Evolutionary conservation across 768 basidiomycete species (phyloP).

Genomic region (Calocybe indica): DNA sequence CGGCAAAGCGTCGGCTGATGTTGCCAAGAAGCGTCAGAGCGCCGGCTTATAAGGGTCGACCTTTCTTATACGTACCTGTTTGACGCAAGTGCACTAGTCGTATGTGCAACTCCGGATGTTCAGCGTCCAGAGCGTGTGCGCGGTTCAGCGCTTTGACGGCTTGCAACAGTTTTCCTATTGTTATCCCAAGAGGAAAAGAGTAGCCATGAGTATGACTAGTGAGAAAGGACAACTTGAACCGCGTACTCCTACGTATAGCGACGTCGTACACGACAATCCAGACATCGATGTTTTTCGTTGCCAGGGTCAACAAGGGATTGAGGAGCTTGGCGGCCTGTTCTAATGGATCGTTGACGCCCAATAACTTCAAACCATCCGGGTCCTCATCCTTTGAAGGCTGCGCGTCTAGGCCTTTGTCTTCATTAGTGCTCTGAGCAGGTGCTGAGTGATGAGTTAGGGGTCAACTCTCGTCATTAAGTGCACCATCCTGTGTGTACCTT

Average conservation of each 20-base stretch:
- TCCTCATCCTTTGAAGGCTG: constrained; percentile 68
- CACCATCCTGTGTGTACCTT: constrained; percentile 37
- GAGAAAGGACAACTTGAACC: constrained; percentile 16
- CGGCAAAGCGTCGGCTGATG: constrained; percentile 37
- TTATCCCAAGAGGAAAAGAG: constrained; percentile 2
- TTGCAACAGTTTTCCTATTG: constrained; percentile 72
- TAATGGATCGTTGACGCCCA: constrained; percentile 57
- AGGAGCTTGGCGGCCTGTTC: constrained; percentile 73
- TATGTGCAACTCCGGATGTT: constrained; percentile 65
- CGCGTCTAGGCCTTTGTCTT: constrained; percentile 69
- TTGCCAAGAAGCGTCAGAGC: not conserved
- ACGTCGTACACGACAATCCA: constrained; percentile 82
- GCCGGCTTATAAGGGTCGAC: not conserved
- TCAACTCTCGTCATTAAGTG: constrained; percentile 3
- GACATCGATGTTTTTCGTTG: constrained; percentile 50
- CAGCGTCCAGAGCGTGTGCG: constrained; percentile 46
- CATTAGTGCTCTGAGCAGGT: constrained; percentile 32
- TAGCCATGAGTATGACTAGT: not conserved
- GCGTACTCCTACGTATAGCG: constrained; percentile 66
- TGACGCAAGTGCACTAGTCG: constrained; percentile 61
- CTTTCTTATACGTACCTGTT: constrained; percentile 32
- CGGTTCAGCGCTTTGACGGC: constrained; percentile 62
- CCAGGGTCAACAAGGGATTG: constrained; percentile 51
- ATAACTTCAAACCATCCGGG: constrained; percentile 71
- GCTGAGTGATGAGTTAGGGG: constrained; percentile 9